These are phyloP conservation scores for Amaranthus palmeri DNA, from an alignment of 148 eudicot species.

Conservation along the genomic window DNA sequence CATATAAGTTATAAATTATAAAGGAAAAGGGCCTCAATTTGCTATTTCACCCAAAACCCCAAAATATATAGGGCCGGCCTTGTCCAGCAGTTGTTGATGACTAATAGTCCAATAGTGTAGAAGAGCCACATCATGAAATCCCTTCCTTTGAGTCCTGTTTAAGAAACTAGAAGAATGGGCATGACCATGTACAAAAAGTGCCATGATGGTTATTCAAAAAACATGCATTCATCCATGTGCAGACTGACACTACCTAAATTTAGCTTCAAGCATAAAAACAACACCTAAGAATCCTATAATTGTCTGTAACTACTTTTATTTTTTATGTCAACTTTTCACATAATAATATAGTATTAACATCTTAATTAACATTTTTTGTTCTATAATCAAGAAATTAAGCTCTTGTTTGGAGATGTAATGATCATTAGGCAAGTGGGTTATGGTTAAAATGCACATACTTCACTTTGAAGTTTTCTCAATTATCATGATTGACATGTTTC, in stretches of 20 bases:
- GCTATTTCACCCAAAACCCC: too few species aligned
- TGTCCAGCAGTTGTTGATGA: too few species aligned
- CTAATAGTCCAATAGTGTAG: background rate
- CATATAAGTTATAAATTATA: too few species aligned
- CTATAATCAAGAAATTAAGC: background rate
- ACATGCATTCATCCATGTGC: conserved; percentile 18
- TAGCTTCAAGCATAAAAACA: background rate
- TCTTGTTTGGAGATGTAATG: background rate
- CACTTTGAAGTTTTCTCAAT: conserved; percentile 25
- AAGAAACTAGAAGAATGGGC: conserved; percentile 21
- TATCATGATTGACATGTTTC: conserved; percentile 18
- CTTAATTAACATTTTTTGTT: background rate
- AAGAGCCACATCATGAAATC: conserved; percentile 25
- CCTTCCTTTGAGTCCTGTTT: conserved; percentile 27
- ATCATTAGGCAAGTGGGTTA: conserved; percentile 16
- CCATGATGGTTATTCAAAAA: conserved; percentile 13
- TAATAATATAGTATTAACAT: background rate
- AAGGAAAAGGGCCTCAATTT: too few species aligned
- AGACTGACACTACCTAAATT: background rate
- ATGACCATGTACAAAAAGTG: conserved; percentile 10
- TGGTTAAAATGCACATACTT: conserved; percentile 22
- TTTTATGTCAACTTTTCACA: background rate
- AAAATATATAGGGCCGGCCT: too few species aligned
- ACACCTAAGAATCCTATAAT: background rate
- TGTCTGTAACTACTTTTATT: background rate